Conservation (phyloP, 768 basidiomycete genomes). For the Sarcomyxa edulis region DNA sequence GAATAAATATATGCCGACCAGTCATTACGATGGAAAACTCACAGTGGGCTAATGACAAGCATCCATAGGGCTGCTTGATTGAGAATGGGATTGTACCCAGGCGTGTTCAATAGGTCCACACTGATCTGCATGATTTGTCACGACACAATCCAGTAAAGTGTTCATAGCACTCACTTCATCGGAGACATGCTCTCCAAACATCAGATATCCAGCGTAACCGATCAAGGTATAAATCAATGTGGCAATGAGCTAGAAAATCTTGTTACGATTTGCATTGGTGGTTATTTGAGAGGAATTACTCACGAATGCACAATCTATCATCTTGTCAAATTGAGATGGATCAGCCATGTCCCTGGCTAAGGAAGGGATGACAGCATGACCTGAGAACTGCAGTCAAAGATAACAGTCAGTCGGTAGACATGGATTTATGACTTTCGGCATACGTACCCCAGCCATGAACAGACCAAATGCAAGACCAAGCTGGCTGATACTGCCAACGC, state of each 20-base stretch:
- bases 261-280: neutral
- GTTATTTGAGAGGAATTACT: conserved; percentile 19
- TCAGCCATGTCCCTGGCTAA: conserved; percentile 86
- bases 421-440: too few species aligned
- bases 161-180: conserved; percentile 58
- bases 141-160: neutral
- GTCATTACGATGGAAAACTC: conserved; percentile 23
- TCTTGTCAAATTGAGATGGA: conserved; percentile 71
- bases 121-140: conserved; percentile 54
- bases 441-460: conserved; percentile 83
- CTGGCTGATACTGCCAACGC: conserved; percentile 45
- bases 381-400: conserved; percentile 70
- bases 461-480: conserved; percentile 83
- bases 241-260: conserved; percentile 43
- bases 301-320: conserved; percentile 87
- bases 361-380: conserved; percentile 89
- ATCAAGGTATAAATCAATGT: conserved; percentile 62
- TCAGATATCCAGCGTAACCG: conserved; percentile 80
- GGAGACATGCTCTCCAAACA: conserved; percentile 80
- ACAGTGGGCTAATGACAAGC: conserved; percentile 77
- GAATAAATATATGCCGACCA: neutral
- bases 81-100: conserved; percentile 64
- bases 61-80: conserved; percentile 81
- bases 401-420: too few species aligned
- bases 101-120: conserved; percentile 66